These are phyloP conservation scores for Nidularia pulvinata DNA, from an alignment of 768 basidiomycete genomes.

Conservation along the genomic window DNA sequence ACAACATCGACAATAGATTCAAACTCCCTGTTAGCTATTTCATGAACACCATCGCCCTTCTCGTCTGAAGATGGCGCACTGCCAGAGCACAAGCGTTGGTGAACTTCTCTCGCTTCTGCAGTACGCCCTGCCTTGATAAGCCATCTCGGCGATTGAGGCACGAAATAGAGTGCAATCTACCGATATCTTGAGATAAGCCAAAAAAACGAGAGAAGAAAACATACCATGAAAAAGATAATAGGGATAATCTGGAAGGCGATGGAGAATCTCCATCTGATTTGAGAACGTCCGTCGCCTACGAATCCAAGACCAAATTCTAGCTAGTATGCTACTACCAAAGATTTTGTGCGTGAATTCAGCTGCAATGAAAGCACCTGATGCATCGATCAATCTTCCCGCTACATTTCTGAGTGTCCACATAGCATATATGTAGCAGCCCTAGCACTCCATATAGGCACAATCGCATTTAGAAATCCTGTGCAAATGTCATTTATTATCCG, in stretches of 20 bases:
- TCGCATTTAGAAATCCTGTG: constrained; percentile 40
- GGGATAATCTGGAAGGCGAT: constrained; percentile 44
- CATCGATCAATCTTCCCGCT: neutral
- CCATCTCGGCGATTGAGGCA: constrained; percentile 36
- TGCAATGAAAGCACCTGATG: constrained; percentile 38
- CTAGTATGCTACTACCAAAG: constrained; percentile 42
- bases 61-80: constrained; percentile 5
- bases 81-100: constrained; percentile 28
- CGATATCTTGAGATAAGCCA: too few relatives aligned
- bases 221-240: constrained; percentile 34
- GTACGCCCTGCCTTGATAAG: constrained; percentile 35
- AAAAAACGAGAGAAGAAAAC: neutral
- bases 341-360: constrained; percentile 39
- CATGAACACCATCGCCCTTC: constrained; percentile 11
- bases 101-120: constrained; percentile 32
- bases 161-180: constrained; percentile 28
- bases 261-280: constrained; percentile 36
- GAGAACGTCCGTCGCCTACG: constrained; percentile 36
- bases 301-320: constrained; percentile 43
- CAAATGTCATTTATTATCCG: constrained; percentile 43
- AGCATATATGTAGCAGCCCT: constrained; percentile 37
- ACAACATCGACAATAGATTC: constrained; percentile 35
- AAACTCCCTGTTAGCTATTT: constrained; percentile 25
- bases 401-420: neutral
- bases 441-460: constrained; percentile 44